Evolutionary conservation across 2,329 filamentous ascomycete species (phyloP), one percentile per base, ranked within the genome.

Genomic region (Chaetomium sp.): DNA sequence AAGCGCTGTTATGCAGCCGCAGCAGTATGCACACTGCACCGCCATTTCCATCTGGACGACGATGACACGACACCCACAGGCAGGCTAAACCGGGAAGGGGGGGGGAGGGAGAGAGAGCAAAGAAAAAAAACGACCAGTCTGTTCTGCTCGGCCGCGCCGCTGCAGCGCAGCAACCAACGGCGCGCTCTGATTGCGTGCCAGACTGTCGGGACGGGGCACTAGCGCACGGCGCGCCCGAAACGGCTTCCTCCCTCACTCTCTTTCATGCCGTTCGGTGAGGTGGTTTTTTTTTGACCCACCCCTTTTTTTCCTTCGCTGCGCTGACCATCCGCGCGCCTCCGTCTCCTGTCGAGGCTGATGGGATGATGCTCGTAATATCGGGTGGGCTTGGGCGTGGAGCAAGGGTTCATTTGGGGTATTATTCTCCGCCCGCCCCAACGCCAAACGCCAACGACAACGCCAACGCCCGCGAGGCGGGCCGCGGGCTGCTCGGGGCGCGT

Each of bases 101-200:
- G 47, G 7, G 47, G 4, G 47, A 50, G 13, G 9, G 9, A 29
- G 6, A 35, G 25, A 19, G 8, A 29, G 47, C 23, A 25, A n/a
- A n/a, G 6, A 27, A 38, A 51, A 51, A 56, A 50, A 38, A 38
- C n/a, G 45, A 51, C 38, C n/a, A 10, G 35, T 55, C 50, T 13
- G n/a, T 33, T 55, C 49, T 47, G 2, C n/a, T 62, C 54, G 53
- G 60, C 45, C 53, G 53, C 23, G 60, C 60, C 60, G 53, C 60
- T 62, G 51, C 60, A 57, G 21, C 33, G 21, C 42, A 50, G 42
- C 8, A 38, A 56, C 53, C 53, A 57, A 57, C 42, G 29, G 13
- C 29, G 45, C 53, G 2, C 25, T 57, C 21, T 57, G 53, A 62
- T 62, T 57, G 53, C 21, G 6, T 57, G 19, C 60, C 60, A 62